Conservation (phyloP, 768 basidiomycete species). For the Phylloporus sp. region DNA sequence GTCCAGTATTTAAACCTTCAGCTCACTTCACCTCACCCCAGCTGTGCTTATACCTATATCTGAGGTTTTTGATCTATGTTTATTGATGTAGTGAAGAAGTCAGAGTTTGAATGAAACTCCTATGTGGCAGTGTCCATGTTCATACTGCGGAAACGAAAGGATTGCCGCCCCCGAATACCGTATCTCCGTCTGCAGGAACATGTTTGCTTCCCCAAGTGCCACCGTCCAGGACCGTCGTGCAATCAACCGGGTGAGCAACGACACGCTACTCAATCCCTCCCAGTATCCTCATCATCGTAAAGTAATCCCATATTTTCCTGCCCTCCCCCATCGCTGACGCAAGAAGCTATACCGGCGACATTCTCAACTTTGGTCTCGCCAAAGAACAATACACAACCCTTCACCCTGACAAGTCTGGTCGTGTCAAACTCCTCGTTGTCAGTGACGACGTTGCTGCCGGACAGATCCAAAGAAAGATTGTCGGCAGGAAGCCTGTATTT, state of each 20-base stretch:
- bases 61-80: too few relatives aligned
- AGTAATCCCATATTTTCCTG: conserved; percentile 39
- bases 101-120: too few relatives aligned
- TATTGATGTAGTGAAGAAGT: too few relatives aligned
- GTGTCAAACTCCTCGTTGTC: conserved; percentile 73
- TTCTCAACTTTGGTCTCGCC: conserved; percentile 88
- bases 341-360: conserved; percentile 87
- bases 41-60: too few relatives aligned
- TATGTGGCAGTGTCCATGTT: too few relatives aligned
- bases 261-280: conserved; percentile 30
- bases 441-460: conserved; percentile 91
- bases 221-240: conserved; percentile 75
- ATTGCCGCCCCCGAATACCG: too few relatives aligned
- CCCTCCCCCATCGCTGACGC: conserved; percentile 7
- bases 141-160: too few relatives aligned
- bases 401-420: conserved; percentile 61
- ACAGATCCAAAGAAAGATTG: conserved; percentile 71
- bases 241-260: conserved; percentile 69
- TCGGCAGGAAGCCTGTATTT: conserved; percentile 58
- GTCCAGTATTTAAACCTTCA: too few relatives aligned
- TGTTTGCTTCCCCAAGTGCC: conserved; percentile 91
- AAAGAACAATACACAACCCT: conserved; percentile 75
- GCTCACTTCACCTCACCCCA: too few relatives aligned
- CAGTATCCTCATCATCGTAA: conserved; percentile 79
- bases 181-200: conserved; percentile 82